Conservation (phyloP, 2,329 filamentous ascomycete genomes). For the Bipolaris bicolor region DNA sequence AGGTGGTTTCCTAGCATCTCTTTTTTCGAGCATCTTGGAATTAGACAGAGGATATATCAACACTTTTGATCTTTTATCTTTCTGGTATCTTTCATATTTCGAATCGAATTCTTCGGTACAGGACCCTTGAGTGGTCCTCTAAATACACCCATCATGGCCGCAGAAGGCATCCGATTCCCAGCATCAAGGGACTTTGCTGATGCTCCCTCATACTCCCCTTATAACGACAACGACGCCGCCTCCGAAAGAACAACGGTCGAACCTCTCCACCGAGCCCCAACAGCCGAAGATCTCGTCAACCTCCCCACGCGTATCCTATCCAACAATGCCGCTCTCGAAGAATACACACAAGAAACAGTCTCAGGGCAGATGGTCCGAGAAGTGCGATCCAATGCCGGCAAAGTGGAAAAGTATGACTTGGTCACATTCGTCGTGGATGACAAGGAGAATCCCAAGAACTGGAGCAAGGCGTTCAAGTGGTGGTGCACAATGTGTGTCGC, state of each 20-base stretch:
- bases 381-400: conserved; percentile 61
- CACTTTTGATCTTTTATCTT: background rate
- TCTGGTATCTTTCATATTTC: background rate
- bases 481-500: conserved; percentile 82
- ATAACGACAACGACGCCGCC: conserved; percentile 20
- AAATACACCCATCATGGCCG: conserved; percentile 18
- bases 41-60: too few relatives aligned
- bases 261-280: conserved; percentile 29
- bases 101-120: too few relatives aligned
- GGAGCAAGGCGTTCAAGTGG: conserved; percentile 80
- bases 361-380: conserved; percentile 66
- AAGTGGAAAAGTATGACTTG: conserved; percentile 62
- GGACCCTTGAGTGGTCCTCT: background rate
- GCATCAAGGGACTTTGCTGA: conserved; percentile 22
- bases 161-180: conserved; percentile 21
- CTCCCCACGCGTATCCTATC: conserved; percentile 71
- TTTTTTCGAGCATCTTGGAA: too few relatives aligned
- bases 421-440: conserved; percentile 76
- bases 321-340: conserved; percentile 61
- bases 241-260: conserved; percentile 20
- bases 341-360: conserved; percentile 69
- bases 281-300: conserved; percentile 57
- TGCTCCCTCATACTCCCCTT: conserved; percentile 3
- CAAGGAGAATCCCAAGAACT: conserved; percentile 83
- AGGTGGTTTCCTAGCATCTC: too few relatives aligned